phyloP scores from a whole-genome alignment of 2,329 filamentous ascomycete genomes.

The Talaromyces sp. region DNA sequence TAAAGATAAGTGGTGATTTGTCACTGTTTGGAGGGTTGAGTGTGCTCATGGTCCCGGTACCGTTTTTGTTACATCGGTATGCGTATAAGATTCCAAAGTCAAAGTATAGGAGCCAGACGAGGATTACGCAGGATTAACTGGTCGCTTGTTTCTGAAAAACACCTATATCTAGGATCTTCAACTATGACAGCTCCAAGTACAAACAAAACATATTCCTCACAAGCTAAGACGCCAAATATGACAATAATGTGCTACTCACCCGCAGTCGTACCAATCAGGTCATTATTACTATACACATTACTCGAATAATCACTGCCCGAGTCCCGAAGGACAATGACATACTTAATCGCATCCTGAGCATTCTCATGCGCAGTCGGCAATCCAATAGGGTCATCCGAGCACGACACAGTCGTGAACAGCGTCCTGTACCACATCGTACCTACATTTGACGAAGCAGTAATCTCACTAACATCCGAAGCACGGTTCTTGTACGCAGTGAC shows the following conservation, averaged over 20 bases:
- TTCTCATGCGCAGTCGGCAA: background rate
- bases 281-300: constrained; percentile 21
- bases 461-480: constrained; percentile 24
- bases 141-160: background rate
- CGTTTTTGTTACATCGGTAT: constrained; percentile 3
- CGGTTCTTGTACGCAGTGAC: constrained; percentile 40
- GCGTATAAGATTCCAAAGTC: background rate
- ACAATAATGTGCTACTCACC: background rate
- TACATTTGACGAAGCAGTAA: constrained; percentile 24
- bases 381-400: constrained; percentile 13
- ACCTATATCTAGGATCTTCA: no score
- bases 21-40: background rate
- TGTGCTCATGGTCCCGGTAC: background rate
- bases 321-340: constrained; percentile 16
- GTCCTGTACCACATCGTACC: constrained; percentile 33
- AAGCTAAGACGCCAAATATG: no score
- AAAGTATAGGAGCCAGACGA: background rate
- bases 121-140: background rate
- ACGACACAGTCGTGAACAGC: constrained; percentile 13
- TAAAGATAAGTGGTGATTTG: background rate
- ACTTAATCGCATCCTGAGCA: constrained; percentile 20
- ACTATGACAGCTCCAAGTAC: background rate
- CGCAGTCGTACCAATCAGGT: constrained; percentile 10
- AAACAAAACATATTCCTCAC: background rate
- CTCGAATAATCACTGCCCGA: constrained; percentile 8